Base-by-base conservation (phyloP, 2,329 filamentous ascomycete genomes). In the Cercospora berteroae region DNA sequence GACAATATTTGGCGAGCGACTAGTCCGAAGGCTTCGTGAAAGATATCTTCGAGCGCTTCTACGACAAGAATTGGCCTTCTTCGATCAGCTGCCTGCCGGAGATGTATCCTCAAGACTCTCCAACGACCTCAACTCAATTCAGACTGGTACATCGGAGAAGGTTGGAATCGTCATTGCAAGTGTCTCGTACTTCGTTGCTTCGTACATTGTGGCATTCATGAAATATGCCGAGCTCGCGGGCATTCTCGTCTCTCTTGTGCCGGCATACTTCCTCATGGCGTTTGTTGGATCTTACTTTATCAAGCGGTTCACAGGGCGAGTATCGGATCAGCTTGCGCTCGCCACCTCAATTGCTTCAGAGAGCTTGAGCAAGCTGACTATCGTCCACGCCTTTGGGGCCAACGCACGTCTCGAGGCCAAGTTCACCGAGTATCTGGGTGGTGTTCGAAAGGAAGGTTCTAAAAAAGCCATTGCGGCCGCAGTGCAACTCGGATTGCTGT, bases 281-380 rank as follows among this genome's bases (percentile, higher is more conserved):
- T 42, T 42, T 42, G 36, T 42, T n/a, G 36, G 36, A 9, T 42
- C 36, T 42, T 42, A 42, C 65, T 88, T 84, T 70, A 80, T 85
- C 1, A 80, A 83, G 50, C 87, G 83, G 71, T 87, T 84, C 70
- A 78, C 82, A 5, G 78, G 78, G 4, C 78, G 79, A 48, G 83
- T 87, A 74, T 84, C 77, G 2, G 83, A 85, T 36, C 81, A 83
- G 69, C 83, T 87, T 39, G 86, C 84, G 2, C 83, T 83, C 1
- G 88, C 87, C 1, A 85, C 86, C 4, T 87, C 87, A 0, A 86
- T 90, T 65, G 88, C 88, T 0, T 87, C 86, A 0, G 88, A 90
- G 73, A 84, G 84, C 0, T 80, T 91, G 10, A 85, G 82, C 12
- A 85, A 89, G 66, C 83, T 90, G 2, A 69, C 63, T 3, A 63